phyloP scores from a whole-genome alignment of 129 eudicot genomes.

The Silybum marianum region DNA sequence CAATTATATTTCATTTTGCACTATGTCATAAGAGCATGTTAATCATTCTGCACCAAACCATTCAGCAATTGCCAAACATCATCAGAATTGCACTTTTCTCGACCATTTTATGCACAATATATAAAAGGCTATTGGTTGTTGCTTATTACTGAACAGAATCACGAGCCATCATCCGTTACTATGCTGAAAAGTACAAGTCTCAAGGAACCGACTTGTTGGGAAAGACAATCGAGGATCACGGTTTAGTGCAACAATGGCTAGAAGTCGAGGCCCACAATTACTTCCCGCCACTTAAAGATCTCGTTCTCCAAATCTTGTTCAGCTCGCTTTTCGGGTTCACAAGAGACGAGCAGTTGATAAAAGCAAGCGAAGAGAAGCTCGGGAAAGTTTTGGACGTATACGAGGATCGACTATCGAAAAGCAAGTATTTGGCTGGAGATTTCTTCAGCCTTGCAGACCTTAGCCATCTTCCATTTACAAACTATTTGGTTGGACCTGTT shows the following conservation, averaged over 20 bases:
- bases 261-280: slow-evolving; percentile 61
- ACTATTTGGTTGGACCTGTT: slow-evolving; percentile 42
- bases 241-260: slow-evolving; percentile 63
- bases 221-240: slow-evolving; percentile 57
- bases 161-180: slow-evolving; percentile 69
- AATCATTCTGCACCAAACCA: no score
- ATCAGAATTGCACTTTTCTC: background rate
- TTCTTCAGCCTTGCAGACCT: slow-evolving; percentile 75
- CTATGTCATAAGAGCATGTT: no score
- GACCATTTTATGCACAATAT: background rate
- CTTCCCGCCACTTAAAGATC: slow-evolving; percentile 47
- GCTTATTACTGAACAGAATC: slow-evolving; percentile 40
- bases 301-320: slow-evolving; percentile 47
- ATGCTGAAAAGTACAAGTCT: slow-evolving; percentile 56
- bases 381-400: slow-evolving; percentile 60
- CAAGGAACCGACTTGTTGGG: slow-evolving; percentile 69
- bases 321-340: slow-evolving; percentile 35
- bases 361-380: slow-evolving; percentile 55
- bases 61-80: no score
- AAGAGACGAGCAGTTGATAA: slow-evolving; percentile 37
- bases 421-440: slow-evolving; percentile 81
- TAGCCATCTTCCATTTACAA: slow-evolving; percentile 56
- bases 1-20: no score
- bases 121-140: background rate
- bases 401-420: slow-evolving; percentile 55